Percentiles rank a stretch among this genome's conserved stretches.
phyloP scores from a whole-genome alignment of 2,329 filamentous ascomycete genomes.

The Coniochaeta sp. region DNA sequence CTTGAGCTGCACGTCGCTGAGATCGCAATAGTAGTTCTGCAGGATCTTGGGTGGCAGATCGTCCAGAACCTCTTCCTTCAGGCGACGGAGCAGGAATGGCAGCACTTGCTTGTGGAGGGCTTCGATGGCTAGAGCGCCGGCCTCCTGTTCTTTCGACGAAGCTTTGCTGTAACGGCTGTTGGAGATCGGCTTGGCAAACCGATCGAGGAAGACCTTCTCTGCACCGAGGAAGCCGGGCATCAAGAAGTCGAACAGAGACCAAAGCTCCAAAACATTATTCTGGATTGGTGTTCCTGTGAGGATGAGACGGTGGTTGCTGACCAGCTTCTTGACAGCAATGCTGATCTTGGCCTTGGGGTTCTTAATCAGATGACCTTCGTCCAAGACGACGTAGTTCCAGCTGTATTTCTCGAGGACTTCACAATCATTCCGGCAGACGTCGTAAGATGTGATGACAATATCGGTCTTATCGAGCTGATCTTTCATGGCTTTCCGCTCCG shows the following conservation, averaged over 20 bases:
- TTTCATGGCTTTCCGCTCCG: conserved; percentile 67
- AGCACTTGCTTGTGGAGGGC: conserved; percentile 98
- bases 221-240: conserved; percentile 98
- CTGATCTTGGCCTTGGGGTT: conserved; percentile 97
- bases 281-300: conserved; percentile 96
- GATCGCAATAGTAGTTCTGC: conserved; percentile 98
- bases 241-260: conserved; percentile 97
- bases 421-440: conserved; percentile 94
- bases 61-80: conserved; percentile 96
- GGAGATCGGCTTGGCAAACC: conserved; percentile 91
- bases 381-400: conserved; percentile 96
- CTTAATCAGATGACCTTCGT: conserved; percentile 98
- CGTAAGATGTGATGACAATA: conserved; percentile 94
- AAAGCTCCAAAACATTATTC: conserved; percentile 93
- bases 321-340: conserved; percentile 79
- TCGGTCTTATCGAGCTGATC: conserved; percentile 69
- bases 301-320: conserved; percentile 91
- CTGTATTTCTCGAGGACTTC: conserved; percentile 74
- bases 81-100: conserved; percentile 87
- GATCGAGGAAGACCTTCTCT: conserved; percentile 89
- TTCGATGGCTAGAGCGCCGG: conserved; percentile 90
- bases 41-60: conserved; percentile 96
- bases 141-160: conserved; percentile 96
- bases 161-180: conserved; percentile 94
- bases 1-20: conserved; percentile 88